A percentile compares a stretch with the other conserved stretches of the same genome.
phyloP scores from a whole-genome alignment of 352 stramenopile genomes.

The Plasmopara muralis region DNA sequence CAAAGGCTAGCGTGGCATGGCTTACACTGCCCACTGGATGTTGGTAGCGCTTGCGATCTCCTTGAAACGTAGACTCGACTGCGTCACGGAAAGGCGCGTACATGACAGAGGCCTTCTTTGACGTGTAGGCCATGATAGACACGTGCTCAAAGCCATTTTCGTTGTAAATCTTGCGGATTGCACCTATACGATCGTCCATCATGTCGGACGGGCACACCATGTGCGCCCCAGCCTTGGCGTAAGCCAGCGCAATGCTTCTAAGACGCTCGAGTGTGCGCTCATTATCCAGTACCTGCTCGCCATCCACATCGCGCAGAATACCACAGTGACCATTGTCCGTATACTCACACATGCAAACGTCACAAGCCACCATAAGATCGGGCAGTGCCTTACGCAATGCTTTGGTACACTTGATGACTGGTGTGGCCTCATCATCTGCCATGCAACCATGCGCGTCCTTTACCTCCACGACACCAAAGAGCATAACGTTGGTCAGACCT shows the following conservation, averaged over 20 bases:
- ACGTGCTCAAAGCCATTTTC: conserved; percentile 96
- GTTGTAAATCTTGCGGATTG: conserved; percentile 93
- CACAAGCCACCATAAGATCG: conserved; percentile 75
- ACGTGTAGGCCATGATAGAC: conserved; percentile 98
- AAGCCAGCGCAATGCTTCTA: conserved; percentile 91
- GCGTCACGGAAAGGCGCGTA: conserved; percentile 96
- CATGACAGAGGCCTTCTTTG: conserved; percentile 96
- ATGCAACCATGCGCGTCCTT: conserved; percentile 75
- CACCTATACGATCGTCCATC: conserved; percentile 97
- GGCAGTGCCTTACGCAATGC: conserved; percentile 59
- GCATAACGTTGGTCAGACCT: conserved; percentile 79
- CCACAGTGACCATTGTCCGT: conserved; percentile 86
- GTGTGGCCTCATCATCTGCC: conserved; percentile 65
- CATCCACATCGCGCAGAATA: conserved; percentile 81
- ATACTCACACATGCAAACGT: conserved; percentile 90
- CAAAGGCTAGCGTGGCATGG: conserved; percentile 73
- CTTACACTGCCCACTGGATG: conserved; percentile 81
- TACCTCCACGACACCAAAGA: conserved; percentile 83
- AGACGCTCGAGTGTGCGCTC: conserved; percentile 94
- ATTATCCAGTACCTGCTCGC: conserved; percentile 96
- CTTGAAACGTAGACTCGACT: conserved; percentile 94
- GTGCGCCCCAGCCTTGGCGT: conserved; percentile 94
- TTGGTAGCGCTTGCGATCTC: conserved; percentile 97
- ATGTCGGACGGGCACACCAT: conserved; percentile 96
- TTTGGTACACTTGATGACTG: conserved; percentile 67